Conservation (phyloP, 2,329 filamentous ascomycete species). For the Fusarium newnesense region DNA sequence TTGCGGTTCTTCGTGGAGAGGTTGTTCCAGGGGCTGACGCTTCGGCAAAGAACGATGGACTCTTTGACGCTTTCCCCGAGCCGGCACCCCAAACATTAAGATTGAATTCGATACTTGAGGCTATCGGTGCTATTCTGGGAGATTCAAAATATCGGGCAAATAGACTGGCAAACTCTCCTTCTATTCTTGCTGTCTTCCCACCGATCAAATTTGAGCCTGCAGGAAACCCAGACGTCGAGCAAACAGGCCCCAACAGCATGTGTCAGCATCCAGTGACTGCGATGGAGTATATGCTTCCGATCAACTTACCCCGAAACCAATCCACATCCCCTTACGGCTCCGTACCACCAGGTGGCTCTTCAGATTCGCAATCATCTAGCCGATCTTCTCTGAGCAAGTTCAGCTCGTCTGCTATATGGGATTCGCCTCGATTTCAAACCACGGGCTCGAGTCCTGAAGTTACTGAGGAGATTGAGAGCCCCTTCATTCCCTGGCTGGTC, state of each 20-base stretch:
- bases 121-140: constrained; percentile 79
- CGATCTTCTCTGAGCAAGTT: constrained; percentile 46
- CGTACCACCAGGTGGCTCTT: constrained; percentile 5
- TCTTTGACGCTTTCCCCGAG: constrained; percentile 68
- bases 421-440: constrained; percentile 46
- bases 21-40: constrained; percentile 73
- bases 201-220: constrained; percentile 62
- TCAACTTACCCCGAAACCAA: constrained; percentile 50
- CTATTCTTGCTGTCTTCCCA: constrained; percentile 76
- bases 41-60: constrained; percentile 62
- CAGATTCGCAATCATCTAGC: constrained; percentile 46
- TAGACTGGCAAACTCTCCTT: constrained; percentile 74
- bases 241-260: constrained; percentile 60
- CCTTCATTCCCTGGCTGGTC: constrained; percentile 79
- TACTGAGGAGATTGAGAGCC: constrained; percentile 72
- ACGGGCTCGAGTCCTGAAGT: constrained; percentile 48
- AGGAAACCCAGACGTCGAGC: constrained; percentile 62
- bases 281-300: constrained; percentile 72
- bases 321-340: constrained; percentile 39
- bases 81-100: constrained; percentile 68
- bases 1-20: constrained; percentile 74
- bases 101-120: constrained; percentile 78
- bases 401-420: constrained; percentile 46
- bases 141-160: constrained; percentile 83
- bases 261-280: constrained; percentile 50